Evolutionary conservation across 495 filamentous ascomycete genomes (phyloP), one percentile per base, ranked within the genome.

Genomic region (Daldinia concentrica): DNA sequence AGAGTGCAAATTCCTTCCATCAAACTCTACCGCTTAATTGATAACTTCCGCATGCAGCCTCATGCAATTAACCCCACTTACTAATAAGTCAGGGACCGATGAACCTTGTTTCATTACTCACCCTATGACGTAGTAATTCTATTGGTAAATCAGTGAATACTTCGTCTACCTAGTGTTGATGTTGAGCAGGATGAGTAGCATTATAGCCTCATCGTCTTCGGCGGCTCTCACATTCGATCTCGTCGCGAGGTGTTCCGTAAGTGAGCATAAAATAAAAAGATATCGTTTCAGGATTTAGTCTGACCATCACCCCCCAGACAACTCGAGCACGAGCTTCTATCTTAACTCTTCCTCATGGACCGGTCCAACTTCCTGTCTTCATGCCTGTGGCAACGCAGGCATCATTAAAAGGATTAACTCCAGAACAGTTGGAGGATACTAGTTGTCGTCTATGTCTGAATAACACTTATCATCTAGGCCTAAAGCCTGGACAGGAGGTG

Each of bases 361-460:
- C 90, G 0, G 94, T 98, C 14, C 86, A 91, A 58, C 86, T 98
- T 11, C 95, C 95, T 2, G 89, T 98, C 24, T 99, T 98, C 80
- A 98, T 98, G 94, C 95, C 95, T 17, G 95, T 98, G 30, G 95
- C 96, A 17, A 98, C 95, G n/a, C 95, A 99, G 80, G 95, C 92
- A 0, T 94, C 95, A 0, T 82, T 99, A 32, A 99, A 99, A 78
- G 95, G 95, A 29, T 81, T 99, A 61, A 98, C 95, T 29, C 93
- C 94, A 2, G 91, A 95, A 69, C 95, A 99, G 73, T 82, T 99
- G 22, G 93, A 94, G 69, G 85, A 90, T 36, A 95, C 93, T 0
- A 91, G 93, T 50, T 98, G 96, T 74, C 88, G 92, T 71, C 85
- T 99, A 14, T 98, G 94, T 77, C 83, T 98, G 64, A 98, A 98